A percentile compares a stretch with the other conserved stretches of the same genome.
phyloP scores from a whole-genome alignment of 2,329 filamentous ascomycete genomes.

The Anthostomella pinea region DNA sequence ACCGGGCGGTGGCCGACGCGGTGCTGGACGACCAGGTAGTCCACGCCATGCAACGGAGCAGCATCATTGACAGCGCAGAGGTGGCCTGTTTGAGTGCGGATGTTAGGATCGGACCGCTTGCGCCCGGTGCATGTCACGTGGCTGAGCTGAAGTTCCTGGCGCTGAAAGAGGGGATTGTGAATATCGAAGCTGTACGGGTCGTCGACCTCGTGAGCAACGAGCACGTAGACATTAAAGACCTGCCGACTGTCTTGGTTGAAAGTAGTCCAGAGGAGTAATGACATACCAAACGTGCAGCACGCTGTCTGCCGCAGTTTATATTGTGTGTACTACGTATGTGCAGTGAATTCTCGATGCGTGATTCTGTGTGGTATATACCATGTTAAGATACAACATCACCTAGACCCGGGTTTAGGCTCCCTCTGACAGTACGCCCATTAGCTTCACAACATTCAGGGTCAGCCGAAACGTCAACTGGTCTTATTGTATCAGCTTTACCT shows the following conservation, averaged over 20 bases:
- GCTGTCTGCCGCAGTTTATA: too few species aligned
- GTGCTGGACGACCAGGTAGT: constrained; percentile 70
- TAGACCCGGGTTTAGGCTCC: too few species aligned
- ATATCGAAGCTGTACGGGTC: constrained; percentile 70
- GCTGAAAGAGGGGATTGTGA: constrained; percentile 62
- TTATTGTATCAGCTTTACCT: too few species aligned
- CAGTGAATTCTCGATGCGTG: too few species aligned
- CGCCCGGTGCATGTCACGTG: constrained; percentile 70
- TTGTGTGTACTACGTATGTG: too few species aligned
- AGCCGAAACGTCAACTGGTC: too few species aligned
- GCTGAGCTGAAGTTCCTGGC: constrained; percentile 71
- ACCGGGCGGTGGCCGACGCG: constrained; percentile 56
- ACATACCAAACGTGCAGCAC: too few species aligned
- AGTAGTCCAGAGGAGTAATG: constrained; percentile 9
- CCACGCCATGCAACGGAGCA: constrained; percentile 67
- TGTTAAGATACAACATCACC: too few species aligned
- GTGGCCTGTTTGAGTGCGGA: constrained; percentile 75
- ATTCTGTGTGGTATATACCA: too few species aligned
- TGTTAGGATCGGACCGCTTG: constrained; percentile 68
- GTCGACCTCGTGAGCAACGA: constrained; percentile 73
- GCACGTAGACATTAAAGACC: constrained; percentile 71
- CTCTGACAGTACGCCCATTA: too few species aligned
- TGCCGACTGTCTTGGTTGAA: constrained; percentile 65
- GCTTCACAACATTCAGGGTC: too few species aligned
- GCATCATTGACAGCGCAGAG: constrained; percentile 61